Evolutionary conservation across 768 basidiomycete genomes (phyloP), one percentile per base, ranked within the genome.

Genomic region (Mycena olivaceomarginata): DNA sequence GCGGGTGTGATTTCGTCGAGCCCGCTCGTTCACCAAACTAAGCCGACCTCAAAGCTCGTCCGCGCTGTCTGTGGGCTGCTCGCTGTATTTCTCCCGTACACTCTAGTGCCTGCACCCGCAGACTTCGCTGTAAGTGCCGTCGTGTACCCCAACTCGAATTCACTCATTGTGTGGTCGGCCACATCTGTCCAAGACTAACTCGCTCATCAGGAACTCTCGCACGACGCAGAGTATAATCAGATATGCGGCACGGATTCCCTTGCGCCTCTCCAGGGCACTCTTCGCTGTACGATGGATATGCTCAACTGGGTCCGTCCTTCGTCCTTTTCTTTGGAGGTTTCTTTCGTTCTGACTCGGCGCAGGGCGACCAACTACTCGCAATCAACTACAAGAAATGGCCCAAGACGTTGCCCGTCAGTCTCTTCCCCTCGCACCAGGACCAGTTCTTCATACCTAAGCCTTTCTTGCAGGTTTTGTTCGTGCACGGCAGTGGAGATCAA

Each of bases 1-100:
- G 84, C 89, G n/a, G 96, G 94, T 0, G 85, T 96, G 48, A 93
- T 96, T 69, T 87, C 91, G 5, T 89, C 91, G 25, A 94, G 94
- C 73, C 95, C 96, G 4, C 86, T 95, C 40, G 87, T 97, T 67
- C 85, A 85, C 4, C 92, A 94, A 82, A 87, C 94, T 1, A 86
- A 88, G 5, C 95, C 95, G 0, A 91, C 92, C 4, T 82, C 89
- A 1, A 91, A 89, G 76, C 41, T 90, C 0, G 60, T 88, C 45
- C 90, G 91, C 39, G 91, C 90, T 88, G 75, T 91, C 43, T 94
- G 92, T 4, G 86, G 89, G 4, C 87, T 87, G 80, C 85, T 87
- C 1, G 90, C 90, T 71, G 72, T 79, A 5, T 5, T 95, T n/a
- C 63, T 88, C 1, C 95, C 95, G 2, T 85, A 89, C 70, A 73